These are phyloP conservation scores for Aphanomyces euteiches DNA, from an alignment of 352 stramenopile species.

Conservation along the genomic window DNA sequence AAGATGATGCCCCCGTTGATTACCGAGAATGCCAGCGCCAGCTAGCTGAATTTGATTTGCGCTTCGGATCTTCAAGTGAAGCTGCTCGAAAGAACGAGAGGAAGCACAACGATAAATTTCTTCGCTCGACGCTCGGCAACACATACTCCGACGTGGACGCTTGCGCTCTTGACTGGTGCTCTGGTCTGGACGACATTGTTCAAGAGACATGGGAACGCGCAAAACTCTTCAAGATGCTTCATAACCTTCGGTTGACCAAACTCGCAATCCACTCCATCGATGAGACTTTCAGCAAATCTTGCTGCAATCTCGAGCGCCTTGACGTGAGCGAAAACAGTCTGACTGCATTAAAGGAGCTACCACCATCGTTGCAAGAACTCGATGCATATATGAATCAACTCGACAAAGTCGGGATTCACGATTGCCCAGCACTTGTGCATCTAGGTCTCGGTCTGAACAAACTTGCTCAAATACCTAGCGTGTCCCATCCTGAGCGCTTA, in stretches of 20 bases:
- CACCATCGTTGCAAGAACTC: constrained; percentile 14
- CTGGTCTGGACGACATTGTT: constrained; percentile 22
- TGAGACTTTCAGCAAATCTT: neutral
- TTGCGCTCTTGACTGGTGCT: constrained; percentile 28
- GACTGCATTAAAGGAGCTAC: constrained; percentile 9
- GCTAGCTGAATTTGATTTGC: constrained; percentile 17
- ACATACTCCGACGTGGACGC: constrained; percentile 27
- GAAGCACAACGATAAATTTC: neutral
- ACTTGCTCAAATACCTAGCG: neutral
- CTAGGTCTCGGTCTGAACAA: constrained; percentile 21
- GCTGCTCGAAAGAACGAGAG: neutral
- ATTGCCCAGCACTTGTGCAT: constrained; percentile 7
- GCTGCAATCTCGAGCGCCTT: constrained; percentile 10
- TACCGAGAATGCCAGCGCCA: constrained; percentile 18
- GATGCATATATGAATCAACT: constrained; percentile 26
- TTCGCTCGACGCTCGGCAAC: constrained; percentile 18
- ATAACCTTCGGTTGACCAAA: constrained; percentile 27
- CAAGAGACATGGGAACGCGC: neutral
- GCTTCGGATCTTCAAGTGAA: neutral
- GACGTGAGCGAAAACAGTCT: constrained; percentile 28
- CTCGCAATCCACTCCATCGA: constrained; percentile 20
- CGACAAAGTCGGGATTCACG: neutral
- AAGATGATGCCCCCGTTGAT: neutral
- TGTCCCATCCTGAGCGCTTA: constrained; percentile 3
- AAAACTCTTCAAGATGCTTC: neutral